Percentiles rank a stretch among this genome's conserved stretches.
Conservation (phyloP, 805 yeast genomes). For the Saturnispora ahearnii region DNA sequence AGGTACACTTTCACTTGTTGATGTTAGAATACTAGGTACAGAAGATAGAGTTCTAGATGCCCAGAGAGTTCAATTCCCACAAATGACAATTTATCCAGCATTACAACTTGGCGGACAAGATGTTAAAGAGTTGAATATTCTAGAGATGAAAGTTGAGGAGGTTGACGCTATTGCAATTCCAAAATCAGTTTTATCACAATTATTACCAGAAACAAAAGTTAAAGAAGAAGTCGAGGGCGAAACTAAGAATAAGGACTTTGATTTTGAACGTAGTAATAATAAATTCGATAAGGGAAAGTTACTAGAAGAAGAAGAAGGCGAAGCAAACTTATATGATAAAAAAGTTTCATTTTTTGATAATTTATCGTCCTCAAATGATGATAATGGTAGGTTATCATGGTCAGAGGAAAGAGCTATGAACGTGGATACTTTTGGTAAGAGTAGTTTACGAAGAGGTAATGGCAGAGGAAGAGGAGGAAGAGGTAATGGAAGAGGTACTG, state of each 20-base stretch:
- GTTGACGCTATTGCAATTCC: conserved; percentile 47
- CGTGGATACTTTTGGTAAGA: conserved; percentile 78
- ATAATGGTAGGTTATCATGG: conserved; percentile 47
- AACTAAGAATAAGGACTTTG: conserved; percentile 11
- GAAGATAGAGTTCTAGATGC: conserved; percentile 79
- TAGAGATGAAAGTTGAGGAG: conserved; percentile 60
- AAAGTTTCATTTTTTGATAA: conserved; percentile 83
- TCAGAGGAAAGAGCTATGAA: conserved; percentile 64
- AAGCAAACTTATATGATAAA: conserved; percentile 54
- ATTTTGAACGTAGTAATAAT: conserved; percentile 11
- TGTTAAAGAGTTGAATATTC: conserved; percentile 78
- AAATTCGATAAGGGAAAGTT: conserved; percentile 6
- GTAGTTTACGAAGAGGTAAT: conserved; percentile 17
- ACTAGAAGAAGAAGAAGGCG: conserved; percentile 23
- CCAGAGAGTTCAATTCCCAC: conserved; percentile 61
- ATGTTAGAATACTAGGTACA: conserved; percentile 81
- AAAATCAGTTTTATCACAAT: neutral
- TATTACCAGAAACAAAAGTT: conserved; percentile 7
- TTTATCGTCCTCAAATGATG: conserved; percentile 61
- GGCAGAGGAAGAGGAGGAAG: conserved; percentile 35
- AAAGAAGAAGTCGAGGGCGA: conserved; percentile 6
- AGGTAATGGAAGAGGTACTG: conserved; percentile 31
- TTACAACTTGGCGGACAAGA: conserved; percentile 88
- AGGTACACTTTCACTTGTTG: conserved; percentile 75
- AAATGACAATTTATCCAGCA: conserved; percentile 56